Conservation (phyloP, 129 eudicot species). For the Daucus carota region DH1_v3.0 NC_030384.2:47926001-47926500, state of each 20-base stretch:
- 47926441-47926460: conserved; percentile 24
- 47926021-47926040: conserved; percentile 97
- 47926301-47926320: conserved; percentile 29
- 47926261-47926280: conserved; percentile 23
- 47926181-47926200: conserved; percentile 68
- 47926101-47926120: conserved; percentile 91
- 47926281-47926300: conserved; percentile 19
- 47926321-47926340: conserved; percentile 21
- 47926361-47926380: conserved; percentile 21
- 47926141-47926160: conserved; percentile 80
- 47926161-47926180: conserved; percentile 78
- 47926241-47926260: conserved; percentile 61
- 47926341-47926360: conserved; percentile 22
- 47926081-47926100: conserved; percentile 97
- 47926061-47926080: conserved; percentile 94
- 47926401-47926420: conserved; percentile 17
- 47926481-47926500: conserved; percentile 19
- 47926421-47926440: conserved; percentile 22
- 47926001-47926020: conserved; percentile 99
- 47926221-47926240: conserved; percentile 92
- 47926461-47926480: conserved; percentile 28
- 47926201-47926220: conserved; percentile 85
- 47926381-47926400: conserved; percentile 20
- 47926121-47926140: conserved; percentile 76
- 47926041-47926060: conserved; percentile 81